Base-by-base conservation (phyloP, 345 rosid species). In the Pugionium dolabratum region DNA sequence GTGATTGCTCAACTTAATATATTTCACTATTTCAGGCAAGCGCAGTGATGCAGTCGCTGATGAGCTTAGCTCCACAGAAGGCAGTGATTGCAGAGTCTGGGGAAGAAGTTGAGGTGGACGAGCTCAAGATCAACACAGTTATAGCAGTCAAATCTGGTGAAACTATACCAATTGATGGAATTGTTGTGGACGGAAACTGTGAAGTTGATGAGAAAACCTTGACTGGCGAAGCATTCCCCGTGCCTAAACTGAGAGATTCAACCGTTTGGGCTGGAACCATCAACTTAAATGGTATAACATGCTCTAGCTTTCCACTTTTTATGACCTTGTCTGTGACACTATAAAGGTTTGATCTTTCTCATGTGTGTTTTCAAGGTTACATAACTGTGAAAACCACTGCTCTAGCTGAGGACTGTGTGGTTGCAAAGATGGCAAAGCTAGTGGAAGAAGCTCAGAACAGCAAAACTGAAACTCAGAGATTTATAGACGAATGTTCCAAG, bases 371-470 rank as follows among this genome's bases (percentile, higher is more conserved):
- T 29, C 62, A 47, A 88, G 96, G 98, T 58, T 90, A 90, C 57
- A 73, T 94, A 26, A 79, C 79, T 50, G 79, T 94, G 8, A 86
- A 79, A 69, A 90, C 97, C 35, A 83, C 95, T 42, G 85, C 87
- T 48, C 50, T 94, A 35, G 93, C 99, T 32, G 87, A 86, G 76
- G 97, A 90, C 50, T 90, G 93, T 54, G 82, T 83, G 30, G 95
- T 94, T 52, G 91, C 97, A 1, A 86, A 85, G 77, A 83, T 94
- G 97, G 79, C 86, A 34, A 86, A 83, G 74, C 93, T 94, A 1
- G 99, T 94, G 9, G 99, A 94, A 81, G 96, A 90, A 74, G 96
- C 99, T 66, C 97, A 94, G 47, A 94, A 80, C 75, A 78, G 83
- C 80, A 86, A 85, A 81, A 76, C 97, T 2, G 83, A 51, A 65